A percentile compares a stretch with the other conserved stretches of the same genome.
Evolutionary conservation across 2,329 filamentous ascomycete species (phyloP).

Genomic region (Colletotrichum somersetense): DNA sequence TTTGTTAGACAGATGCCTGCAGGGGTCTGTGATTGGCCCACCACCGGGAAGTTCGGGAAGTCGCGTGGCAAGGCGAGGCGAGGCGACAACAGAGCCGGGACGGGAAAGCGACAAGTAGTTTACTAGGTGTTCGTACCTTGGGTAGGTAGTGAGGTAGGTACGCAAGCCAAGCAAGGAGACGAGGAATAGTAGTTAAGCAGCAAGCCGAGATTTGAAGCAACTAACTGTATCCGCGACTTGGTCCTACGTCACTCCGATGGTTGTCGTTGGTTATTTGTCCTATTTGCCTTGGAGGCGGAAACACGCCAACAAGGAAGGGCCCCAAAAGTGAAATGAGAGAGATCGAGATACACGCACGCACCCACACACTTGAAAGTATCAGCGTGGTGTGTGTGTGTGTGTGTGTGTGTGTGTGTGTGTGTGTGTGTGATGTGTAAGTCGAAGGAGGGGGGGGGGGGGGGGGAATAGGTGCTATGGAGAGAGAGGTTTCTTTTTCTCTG

Average conservation of each 20-base stretch:
- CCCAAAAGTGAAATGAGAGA: neutral
- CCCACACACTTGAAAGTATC: conserved; percentile 2
- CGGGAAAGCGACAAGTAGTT: neutral
- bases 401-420: neutral
- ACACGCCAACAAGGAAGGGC: neutral
- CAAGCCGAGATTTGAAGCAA: neutral
- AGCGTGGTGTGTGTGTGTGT: neutral
- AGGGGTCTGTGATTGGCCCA: conserved; percentile 29
- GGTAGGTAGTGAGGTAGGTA: neutral
- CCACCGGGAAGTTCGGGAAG: conserved; percentile 21
- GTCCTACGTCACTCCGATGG: conserved; percentile 20
- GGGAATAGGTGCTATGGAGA: neutral
- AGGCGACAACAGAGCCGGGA: neutral
- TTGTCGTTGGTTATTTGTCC: conserved; percentile 7
- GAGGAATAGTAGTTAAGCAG: neutral
- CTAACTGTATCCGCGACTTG: neutral
- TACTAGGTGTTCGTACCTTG: neutral
- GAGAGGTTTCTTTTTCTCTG: neutral
- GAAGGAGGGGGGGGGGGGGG: neutral
- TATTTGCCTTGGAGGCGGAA: neutral
- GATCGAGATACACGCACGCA: conserved; percentile 7
- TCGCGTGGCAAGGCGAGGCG: neutral
- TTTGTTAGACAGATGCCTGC: neutral
- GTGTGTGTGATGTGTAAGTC: neutral
- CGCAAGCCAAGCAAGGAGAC: neutral